Percentiles rank a stretch among this genome's conserved stretches.
These are phyloP conservation scores for Kluyveromyces siamensis DNA, from an alignment of 805 yeast genomes.

Conservation along the genomic window DNA sequence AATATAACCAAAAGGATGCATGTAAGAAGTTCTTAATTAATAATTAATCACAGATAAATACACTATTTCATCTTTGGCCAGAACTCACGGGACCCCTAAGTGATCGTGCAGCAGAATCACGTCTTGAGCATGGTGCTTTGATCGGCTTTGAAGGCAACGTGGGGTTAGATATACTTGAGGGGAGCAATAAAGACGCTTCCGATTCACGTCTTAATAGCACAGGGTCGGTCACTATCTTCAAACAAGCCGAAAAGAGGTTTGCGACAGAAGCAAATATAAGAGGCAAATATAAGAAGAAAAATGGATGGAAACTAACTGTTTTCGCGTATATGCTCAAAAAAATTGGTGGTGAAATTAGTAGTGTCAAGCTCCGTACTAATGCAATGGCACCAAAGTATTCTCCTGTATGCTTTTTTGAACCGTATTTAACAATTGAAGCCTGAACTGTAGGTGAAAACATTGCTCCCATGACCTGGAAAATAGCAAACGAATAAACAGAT, in stretches of 20 bases:
- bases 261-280: slow-evolving; percentile 11
- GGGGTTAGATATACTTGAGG: not conserved
- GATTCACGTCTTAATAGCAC: slow-evolving; percentile 12
- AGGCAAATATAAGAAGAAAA: slow-evolving; percentile 28
- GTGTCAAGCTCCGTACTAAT: slow-evolving; percentile 41
- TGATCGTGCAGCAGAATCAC: not conserved
- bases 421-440: slow-evolving; percentile 52
- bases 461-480: slow-evolving; percentile 40
- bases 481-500: slow-evolving; percentile 21
- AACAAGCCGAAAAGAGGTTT: slow-evolving; percentile 10
- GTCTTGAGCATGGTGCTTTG: not conserved
- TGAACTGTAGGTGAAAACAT: slow-evolving; percentile 50
- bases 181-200: slow-evolving; percentile 4
- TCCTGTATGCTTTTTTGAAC: slow-evolving; percentile 51
- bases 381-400: slow-evolving; percentile 68
- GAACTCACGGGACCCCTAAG: not conserved
- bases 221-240: slow-evolving; percentile 13
- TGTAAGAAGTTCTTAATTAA: too few species aligned
- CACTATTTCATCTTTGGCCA: not conserved
- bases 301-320: slow-evolving; percentile 34
- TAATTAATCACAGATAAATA: too few species aligned
- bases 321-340: slow-evolving; percentile 40
- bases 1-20: too few species aligned
- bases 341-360: slow-evolving; percentile 41
- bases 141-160: not conserved